Evolutionary conservation across 2,329 filamentous ascomycete genomes (phyloP).

Genomic region (Lachnellula willkommii): DNA sequence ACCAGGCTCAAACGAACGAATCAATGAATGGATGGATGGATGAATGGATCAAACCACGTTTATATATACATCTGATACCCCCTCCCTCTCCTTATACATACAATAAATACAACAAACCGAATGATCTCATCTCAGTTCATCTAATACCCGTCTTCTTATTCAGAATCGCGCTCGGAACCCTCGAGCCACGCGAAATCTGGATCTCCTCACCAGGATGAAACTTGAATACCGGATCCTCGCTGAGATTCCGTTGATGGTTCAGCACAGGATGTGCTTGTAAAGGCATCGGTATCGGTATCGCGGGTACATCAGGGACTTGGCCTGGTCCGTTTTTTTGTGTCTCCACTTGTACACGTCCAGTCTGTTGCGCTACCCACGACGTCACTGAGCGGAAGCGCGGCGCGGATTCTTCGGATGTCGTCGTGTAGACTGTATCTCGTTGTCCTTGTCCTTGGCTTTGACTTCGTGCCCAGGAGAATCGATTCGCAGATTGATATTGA

Average conservation of each 20-base stretch:
- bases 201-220: slow-evolving; percentile 31
- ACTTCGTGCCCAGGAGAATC: slow-evolving; percentile 30
- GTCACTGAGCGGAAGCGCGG: slow-evolving; percentile 53
- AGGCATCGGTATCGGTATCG: slow-evolving; percentile 21
- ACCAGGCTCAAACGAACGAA: slow-evolving; percentile 18
- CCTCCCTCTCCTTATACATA: not conserved
- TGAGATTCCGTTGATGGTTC: slow-evolving; percentile 24
- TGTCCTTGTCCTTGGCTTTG: slow-evolving; percentile 22
- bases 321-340: slow-evolving; percentile 33
- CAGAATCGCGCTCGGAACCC: slow-evolving; percentile 29
- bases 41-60: not conserved
- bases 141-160: slow-evolving; percentile 26
- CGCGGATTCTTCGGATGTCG: slow-evolving; percentile 31
- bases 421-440: slow-evolving; percentile 30
- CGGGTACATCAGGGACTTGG: slow-evolving; percentile 22
- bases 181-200: slow-evolving; percentile 20
- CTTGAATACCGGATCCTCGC: slow-evolving; percentile 27
- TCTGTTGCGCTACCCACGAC: slow-evolving; percentile 63
- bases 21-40: not conserved
- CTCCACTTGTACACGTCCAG: slow-evolving; percentile 41
- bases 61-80: slow-evolving; percentile 15
- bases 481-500: slow-evolving; percentile 7
- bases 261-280: slow-evolving; percentile 5
- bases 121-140: slow-evolving; percentile 6
- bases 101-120: not conserved